Percentiles rank a stretch among this genome's conserved stretches.
Evolutionary conservation across 129 eudicot species (phyloP).

Genomic region (Apium graveolens): DNA sequence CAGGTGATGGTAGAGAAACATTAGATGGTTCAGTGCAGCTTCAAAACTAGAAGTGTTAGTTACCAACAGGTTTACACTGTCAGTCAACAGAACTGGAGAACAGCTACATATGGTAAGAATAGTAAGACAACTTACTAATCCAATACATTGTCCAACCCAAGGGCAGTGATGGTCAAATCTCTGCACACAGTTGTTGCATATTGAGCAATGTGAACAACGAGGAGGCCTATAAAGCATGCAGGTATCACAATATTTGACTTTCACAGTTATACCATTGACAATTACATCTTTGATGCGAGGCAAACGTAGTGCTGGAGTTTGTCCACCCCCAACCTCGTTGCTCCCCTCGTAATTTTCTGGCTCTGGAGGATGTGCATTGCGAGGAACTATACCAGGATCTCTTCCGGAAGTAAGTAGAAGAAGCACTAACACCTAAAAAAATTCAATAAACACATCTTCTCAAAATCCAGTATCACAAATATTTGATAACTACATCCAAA

Average conservation of each 20-base stretch:
- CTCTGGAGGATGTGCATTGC: slow-evolving; percentile 68
- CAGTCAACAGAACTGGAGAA: neutral
- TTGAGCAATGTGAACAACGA: slow-evolving; percentile 94
- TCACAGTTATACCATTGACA: slow-evolving; percentile 64
- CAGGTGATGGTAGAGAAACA: neutral
- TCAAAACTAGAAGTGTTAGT: neutral
- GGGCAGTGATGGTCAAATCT: slow-evolving; percentile 97
- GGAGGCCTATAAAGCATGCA: slow-evolving; percentile 93
- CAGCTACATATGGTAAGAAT: neutral
- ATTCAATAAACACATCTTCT: neutral
- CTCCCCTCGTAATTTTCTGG: slow-evolving; percentile 44
- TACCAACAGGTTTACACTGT: neutral
- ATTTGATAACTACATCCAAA: no score
- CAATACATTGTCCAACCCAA: slow-evolving; percentile 97
- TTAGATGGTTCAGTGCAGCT: neutral
- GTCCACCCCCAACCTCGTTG: slow-evolving; percentile 34
- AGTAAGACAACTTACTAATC: slow-evolving; percentile 40
- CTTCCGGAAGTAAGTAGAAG: slow-evolving; percentile 73
- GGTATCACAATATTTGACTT: slow-evolving; percentile 83
- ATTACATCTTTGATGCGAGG: slow-evolving; percentile 65
- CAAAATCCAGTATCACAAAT: neutral
- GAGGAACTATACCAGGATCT: slow-evolving; percentile 92
- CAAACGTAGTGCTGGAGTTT: slow-evolving; percentile 42
- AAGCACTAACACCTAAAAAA: slow-evolving; percentile 19
- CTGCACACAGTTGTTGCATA: slow-evolving; percentile 90